phyloP scores from a whole-genome alignment of 495 filamentous ascomycete genomes.

The Podospora pseudopauciseta region DNA sequence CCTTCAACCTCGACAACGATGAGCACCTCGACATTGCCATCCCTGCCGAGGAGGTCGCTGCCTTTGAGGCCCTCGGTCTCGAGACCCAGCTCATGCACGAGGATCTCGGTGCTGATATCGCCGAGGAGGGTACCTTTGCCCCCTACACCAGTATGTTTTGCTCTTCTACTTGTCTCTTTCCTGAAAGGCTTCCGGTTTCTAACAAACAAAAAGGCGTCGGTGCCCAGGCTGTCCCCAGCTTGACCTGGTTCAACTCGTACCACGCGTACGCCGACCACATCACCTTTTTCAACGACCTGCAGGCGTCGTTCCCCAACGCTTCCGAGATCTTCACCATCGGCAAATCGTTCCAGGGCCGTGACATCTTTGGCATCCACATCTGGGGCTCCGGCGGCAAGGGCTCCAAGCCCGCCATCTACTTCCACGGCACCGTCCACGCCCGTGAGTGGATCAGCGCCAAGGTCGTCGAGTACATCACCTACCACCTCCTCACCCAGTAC shows the following conservation, averaged over 20 bases:
- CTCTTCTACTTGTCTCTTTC: not conserved
- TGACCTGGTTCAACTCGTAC: slow-evolving; percentile 56
- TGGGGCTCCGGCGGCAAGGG: slow-evolving; percentile 53
- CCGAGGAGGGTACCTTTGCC: slow-evolving; percentile 22
- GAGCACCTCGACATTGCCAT: slow-evolving; percentile 31
- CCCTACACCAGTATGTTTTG: slow-evolving; percentile 24
- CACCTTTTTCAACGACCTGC: slow-evolving; percentile 50
- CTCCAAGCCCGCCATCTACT: slow-evolving; percentile 55
- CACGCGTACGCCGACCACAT: slow-evolving; percentile 56
- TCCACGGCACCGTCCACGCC: slow-evolving; percentile 62
- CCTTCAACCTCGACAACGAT: slow-evolving; percentile 27
- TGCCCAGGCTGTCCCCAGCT: slow-evolving; percentile 23
- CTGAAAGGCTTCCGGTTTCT: slow-evolving; percentile 10
- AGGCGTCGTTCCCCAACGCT: slow-evolving; percentile 44
- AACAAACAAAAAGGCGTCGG: slow-evolving; percentile 18
- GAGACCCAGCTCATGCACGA: slow-evolving; percentile 23
- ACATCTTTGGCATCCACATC: slow-evolving; percentile 58
- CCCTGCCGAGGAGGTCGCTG: slow-evolving; percentile 24
- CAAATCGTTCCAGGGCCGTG: slow-evolving; percentile 46
- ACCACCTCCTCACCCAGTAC: slow-evolving; percentile 49
- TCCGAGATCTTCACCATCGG: slow-evolving; percentile 53
- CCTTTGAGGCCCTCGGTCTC: slow-evolving; percentile 22
- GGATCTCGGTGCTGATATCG: slow-evolving; percentile 31
- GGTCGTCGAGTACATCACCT: slow-evolving; percentile 54
- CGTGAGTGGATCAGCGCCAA: slow-evolving; percentile 60